Conservation (phyloP, 1,284 basidiomycete species). For the Hemileia vastatrix region DNA sequence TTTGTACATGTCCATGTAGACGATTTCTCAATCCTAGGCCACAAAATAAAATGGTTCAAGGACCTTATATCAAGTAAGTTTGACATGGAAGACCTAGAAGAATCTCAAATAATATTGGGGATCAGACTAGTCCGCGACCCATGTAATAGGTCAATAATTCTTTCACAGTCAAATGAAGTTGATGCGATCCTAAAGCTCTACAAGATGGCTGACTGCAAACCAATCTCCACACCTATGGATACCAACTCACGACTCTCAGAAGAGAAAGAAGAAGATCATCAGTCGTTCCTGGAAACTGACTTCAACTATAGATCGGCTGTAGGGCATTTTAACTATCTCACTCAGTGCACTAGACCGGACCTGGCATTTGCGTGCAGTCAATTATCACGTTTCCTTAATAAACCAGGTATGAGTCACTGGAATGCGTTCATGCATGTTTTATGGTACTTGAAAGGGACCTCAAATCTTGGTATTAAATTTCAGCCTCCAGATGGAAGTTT, state of each 20-base stretch:
- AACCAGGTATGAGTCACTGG: slow-evolving; percentile 3
- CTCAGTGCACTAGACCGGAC: background rate
- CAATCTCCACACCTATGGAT: background rate
- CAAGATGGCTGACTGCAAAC: background rate
- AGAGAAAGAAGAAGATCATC: background rate
- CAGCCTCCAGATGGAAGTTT: too few species aligned
- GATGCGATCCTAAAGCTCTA: too few species aligned
- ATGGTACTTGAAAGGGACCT: background rate
- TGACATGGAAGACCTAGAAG: too few species aligned
- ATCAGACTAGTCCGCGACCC: too few species aligned
- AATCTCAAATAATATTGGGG: too few species aligned
- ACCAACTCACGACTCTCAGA: background rate
- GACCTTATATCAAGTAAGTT: too few species aligned
- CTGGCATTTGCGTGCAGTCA: slow-evolving; percentile 1
- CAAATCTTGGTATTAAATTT: background rate
- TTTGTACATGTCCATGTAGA: too few species aligned
- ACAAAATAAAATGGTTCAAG: too few species aligned
- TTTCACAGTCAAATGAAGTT: too few species aligned
- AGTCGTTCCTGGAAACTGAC: background rate
- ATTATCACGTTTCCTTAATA: slow-evolving; percentile 4
- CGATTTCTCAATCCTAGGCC: too few species aligned
- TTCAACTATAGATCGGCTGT: background rate
- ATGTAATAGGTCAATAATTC: too few species aligned
- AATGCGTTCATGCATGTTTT: background rate
- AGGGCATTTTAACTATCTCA: slow-evolving; percentile 3